Evolutionary conservation across 305 asterid genomes (phyloP), one percentile per base, ranked within the genome.

Genomic region (Salvia sclarea): DNA sequence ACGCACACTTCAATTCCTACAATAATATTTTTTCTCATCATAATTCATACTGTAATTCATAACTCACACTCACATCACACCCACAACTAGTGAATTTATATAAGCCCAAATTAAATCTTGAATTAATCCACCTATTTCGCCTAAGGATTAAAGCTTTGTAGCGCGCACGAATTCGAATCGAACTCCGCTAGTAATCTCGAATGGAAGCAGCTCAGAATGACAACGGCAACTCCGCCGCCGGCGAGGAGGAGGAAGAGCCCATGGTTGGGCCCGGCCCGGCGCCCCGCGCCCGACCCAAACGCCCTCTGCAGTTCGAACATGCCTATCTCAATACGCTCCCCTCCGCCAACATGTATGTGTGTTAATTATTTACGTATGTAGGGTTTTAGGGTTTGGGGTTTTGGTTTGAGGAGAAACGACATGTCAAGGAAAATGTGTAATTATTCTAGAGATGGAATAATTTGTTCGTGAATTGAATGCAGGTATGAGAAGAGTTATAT

Each of bases 401-500:
- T 78, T 52, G 76, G 82, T 28, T 17, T 21, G 12, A 14, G 25
- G 17, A 28, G 25, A 21, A 21, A 16, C 11, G 7, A 41, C 53
- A 6, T 17, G 24, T 48, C 13, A 6, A 18, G 55, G 55, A 48
- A 17, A 48, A 17, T 48, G 10, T 16, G 0, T 44, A 28, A 14
- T 40, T 52, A 13, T 6, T 49, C 41, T 24, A 69, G 35, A 14
- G 12, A 47, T 48, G 66, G 16, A 0, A 31, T 67, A 10, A 60
- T 53, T 71, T 40, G 65, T 43, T 30, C 52, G 69, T 40, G 37
- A 62, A 48, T 57, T 48, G 25, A 64, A 52, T 76, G 75, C 77
- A 94, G 99, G 99, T 94, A 94, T 45, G 99, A 94, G 90, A 94
- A 94, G 82, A 94, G 98, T 79, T 94, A 89, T 75, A 94, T 94